Base-by-base conservation (phyloP, 2,329 filamentous ascomycete genomes). In the Biscogniauxia sp. region DNA sequence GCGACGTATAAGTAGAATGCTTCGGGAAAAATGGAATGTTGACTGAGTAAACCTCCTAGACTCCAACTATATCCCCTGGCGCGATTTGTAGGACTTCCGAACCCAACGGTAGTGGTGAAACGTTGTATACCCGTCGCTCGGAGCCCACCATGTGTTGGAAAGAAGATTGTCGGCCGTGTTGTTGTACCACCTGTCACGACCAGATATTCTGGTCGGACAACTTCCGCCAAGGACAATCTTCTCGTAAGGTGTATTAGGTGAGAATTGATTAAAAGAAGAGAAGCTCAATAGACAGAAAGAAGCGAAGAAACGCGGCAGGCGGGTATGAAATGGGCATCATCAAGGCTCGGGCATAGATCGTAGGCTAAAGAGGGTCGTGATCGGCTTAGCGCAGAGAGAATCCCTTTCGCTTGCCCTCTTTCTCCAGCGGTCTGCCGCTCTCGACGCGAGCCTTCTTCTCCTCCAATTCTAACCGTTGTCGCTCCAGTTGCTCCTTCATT, bases 401-500 rank as follows among this genome's bases (percentile, higher is more conserved):
- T 63, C 94, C 94, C 91, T 98, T 98, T 82, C 93, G 91, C 90
- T 97, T 97, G 81, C 89, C 89, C 84, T 98, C 94, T 83, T 98
- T 93, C 82, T 98, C 95, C 81, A 98, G 81, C 67, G 95, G 95
- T 77, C 95, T 87, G 74, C 95, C 95, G 76, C 90, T 97, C 80
- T 99, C 95, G 81, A 99, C 84, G 73, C 95, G 89, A 68, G 86
- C 79, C 84, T 99, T 99, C 91, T 98, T 99, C 82, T 99, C 95
- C 78, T 99, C 95, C 75, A 99, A 87, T 78, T 99, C 95, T 77
- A 87, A 79, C 77, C 93, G 89, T 84, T 98, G 94, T 76, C 93
- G 89, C 74, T 99, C 95, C 72, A 99, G 87, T 79, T 98, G 94
- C 76, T 99, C 95, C 86, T 98, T 99, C 95, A 99, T 99, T 84